phyloP scores from a whole-genome alignment of 257 asterid genomes.

The Solanum phureja region DNA sequence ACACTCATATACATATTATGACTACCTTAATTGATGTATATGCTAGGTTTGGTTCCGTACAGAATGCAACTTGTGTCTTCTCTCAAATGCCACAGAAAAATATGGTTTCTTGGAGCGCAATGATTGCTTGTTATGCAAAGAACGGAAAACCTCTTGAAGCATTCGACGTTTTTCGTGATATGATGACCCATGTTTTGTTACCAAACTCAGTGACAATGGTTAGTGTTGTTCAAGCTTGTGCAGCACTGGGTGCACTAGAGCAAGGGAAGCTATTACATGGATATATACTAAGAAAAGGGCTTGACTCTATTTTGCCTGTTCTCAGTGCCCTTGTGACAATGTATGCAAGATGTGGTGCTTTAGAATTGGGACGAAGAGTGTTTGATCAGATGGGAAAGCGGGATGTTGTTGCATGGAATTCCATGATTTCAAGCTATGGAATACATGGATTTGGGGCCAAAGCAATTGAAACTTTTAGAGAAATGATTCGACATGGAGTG shows the following conservation, averaged over 20 bases:
- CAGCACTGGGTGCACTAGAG: constrained; percentile 66
- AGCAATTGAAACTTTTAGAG: constrained; percentile 45
- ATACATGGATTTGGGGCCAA: constrained; percentile 63
- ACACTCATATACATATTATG: constrained; percentile 58
- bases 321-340: constrained; percentile 64
- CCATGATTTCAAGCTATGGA: constrained; percentile 70
- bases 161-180: constrained; percentile 48
- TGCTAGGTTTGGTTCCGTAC: constrained; percentile 60
- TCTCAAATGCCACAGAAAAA: constrained; percentile 51
- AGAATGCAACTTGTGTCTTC: constrained; percentile 45
- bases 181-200: constrained; percentile 46
- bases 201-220: constrained; percentile 96
- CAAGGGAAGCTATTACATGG: constrained; percentile 85
- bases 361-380: constrained; percentile 38
- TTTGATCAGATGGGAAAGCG: constrained; percentile 55
- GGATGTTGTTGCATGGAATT: constrained; percentile 80
- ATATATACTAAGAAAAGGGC: constrained; percentile 68
- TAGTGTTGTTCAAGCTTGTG: constrained; percentile 86
- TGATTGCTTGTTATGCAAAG: constrained; percentile 73
- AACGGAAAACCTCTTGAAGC: constrained; percentile 65
- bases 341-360: constrained; percentile 80
- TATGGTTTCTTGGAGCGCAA: constrained; percentile 89
- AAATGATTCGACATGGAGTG: constrained; percentile 52
- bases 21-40: constrained; percentile 84
- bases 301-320: constrained; percentile 68